Evolutionary conservation across 2,329 filamentous ascomycete genomes (phyloP), one percentile per base, ranked within the genome.

Genomic region (Penicillium sp.): DNA sequence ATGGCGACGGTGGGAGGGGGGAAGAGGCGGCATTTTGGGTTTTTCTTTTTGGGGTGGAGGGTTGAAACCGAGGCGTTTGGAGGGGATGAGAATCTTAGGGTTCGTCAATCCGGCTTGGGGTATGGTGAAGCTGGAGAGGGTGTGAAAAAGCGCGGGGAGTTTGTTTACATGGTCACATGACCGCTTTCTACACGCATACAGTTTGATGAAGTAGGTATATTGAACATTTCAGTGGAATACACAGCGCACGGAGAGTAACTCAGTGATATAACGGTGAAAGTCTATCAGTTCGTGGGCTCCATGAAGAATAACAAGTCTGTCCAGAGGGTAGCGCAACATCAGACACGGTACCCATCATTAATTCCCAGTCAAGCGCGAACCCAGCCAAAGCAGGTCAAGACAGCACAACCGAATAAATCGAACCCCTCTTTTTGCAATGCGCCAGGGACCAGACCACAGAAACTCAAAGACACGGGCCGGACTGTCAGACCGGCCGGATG

Each of bases 381-480:
- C 60, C 58, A 64, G 58, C 57, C 64, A 63, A 64, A 58, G 63
- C 63, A 65, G 62, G 56, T 64, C 61, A 60, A 64, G 45, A 53
- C 55, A 55, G 52, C 43, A 55, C 57, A 62, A 64, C 62, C 58
- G 58, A 63, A 67, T 63, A 64, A 63, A 66, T 67, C 59, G 56
- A 61, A 59, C 52, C 60, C 49, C 54, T 62, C 56, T 63, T 66
- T 69, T 69, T 70, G 63, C 55, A 56, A 63, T 67, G 61, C 66
- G 67, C 67, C 67, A 62, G 58, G 60, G 61, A 62, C 58, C 59
- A 64, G 51, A 61, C 57, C 58, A 62, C 40, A 57, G 41, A 52
- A 57, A 57, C 51, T 45, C 39, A 50, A 28, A 57, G 50, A 55
- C 33, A 40, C 49, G 46, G 31, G 49, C 46, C 40, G 41, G 28